phyloP scores from a whole-genome alignment of 1,284 basidiomycete species.

The Leccinum subrobustum region DNA sequence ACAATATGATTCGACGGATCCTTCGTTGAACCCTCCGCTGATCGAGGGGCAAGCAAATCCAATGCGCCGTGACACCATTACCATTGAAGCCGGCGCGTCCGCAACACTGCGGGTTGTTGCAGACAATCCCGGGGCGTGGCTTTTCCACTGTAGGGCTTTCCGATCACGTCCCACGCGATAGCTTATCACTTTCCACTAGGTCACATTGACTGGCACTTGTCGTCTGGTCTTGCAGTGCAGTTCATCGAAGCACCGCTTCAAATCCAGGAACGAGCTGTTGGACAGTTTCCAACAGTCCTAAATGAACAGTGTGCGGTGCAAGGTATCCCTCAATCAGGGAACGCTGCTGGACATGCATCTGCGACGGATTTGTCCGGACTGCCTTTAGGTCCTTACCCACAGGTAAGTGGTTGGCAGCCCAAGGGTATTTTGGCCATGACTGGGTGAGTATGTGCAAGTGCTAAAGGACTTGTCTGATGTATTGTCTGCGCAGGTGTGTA shows the following conservation, averaged over 20 bases:
- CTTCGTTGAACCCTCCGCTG: conserved; percentile 77
- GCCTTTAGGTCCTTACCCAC: conserved; percentile 63
- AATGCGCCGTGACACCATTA: conserved; percentile 78
- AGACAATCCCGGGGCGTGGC: conserved; percentile 85
- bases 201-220: conserved; percentile 83
- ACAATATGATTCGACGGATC: conserved; percentile 78
- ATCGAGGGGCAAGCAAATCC: conserved; percentile 80
- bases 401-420: conserved; percentile 76
- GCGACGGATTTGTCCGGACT: conserved; percentile 64
- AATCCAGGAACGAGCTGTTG: conserved; percentile 46
- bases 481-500: conserved; percentile 54
- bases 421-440: conserved; percentile 83
- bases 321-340: conserved; percentile 64
- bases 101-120: conserved; percentile 70
- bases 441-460: conserved; percentile 43
- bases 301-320: conserved; percentile 72
- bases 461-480: neutral
- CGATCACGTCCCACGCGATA: neutral
- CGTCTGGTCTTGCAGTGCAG: conserved; percentile 74
- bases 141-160: conserved; percentile 66
- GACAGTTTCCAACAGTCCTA: conserved; percentile 49
- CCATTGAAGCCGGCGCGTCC: conserved; percentile 58
- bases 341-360: conserved; percentile 73
- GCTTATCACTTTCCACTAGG: conserved; percentile 38
- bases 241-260: conserved; percentile 75